Evolutionary conservation across 2,329 filamentous ascomycete genomes (phyloP), one percentile per base, ranked within the genome.

Genomic region (Pestalotiopsis sp.): DNA sequence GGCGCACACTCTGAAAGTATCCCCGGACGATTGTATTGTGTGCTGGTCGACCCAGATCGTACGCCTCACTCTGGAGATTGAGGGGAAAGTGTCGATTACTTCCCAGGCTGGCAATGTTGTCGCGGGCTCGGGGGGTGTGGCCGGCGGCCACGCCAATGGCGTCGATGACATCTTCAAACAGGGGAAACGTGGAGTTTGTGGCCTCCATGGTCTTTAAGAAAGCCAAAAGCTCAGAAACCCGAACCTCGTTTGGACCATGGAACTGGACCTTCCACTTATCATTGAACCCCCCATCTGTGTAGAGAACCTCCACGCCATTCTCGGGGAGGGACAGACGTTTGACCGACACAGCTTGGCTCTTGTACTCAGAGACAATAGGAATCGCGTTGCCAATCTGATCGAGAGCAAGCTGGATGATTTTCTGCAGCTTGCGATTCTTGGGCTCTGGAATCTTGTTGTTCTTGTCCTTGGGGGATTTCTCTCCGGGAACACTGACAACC

Each of bases 1-100:
- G 79, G 5, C 87, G 85, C 2, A 84, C 81, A 39, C 86, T 88
- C 73, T 87, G 85, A 68, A 88, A 88, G 72, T 86, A 88, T 1
- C 87, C 87, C 17, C 87, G 83, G 1, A 85, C 77, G 38, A 86
- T 81, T 7, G 79, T 59, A 23, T 85, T 78, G 7, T 77, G 77
- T 0, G 73, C 73, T 0, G 78, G 76, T 4, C 67, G 56, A 5
- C 73, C 73, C 4, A 85, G 72, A 0, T 74, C 66, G 0, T 68
- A 58, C 1, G 70, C 72, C 25, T 81, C 78, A 1, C 73, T 70
- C 0, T 72, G 66, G 2, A 75, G 59, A 7, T 79, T 77, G 62
- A 84, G 74, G 0, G 85, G 81, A 70, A 88, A 89, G 71, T 85
- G 85, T 1, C 85, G 82, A 7, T 81, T 82, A 45, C 78, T 80